phyloP scores from a whole-genome alignment of 148 eudicot genomes.

The Rhododendron molle region DNA sequence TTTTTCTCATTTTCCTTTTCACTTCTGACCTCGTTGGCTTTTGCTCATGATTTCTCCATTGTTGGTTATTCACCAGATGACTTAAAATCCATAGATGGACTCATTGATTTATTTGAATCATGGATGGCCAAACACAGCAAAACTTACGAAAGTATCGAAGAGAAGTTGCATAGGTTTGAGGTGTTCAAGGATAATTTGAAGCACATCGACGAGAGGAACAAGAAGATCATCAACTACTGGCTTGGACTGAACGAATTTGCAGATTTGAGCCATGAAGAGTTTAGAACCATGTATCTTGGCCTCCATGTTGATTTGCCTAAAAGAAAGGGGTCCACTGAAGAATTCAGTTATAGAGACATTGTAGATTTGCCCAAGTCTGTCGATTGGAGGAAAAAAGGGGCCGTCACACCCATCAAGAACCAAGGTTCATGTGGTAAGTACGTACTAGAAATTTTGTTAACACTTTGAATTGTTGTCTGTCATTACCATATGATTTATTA shows the following conservation, averaged over 20 bases:
- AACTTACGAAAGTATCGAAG: constrained; percentile 63
- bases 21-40: constrained; percentile 16
- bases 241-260: constrained; percentile 89
- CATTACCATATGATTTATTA: background rate
- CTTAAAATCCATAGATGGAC: constrained; percentile 47
- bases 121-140: constrained; percentile 84
- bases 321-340: constrained; percentile 38
- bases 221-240: constrained; percentile 70
- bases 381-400: constrained; percentile 90
- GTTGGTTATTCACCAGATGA: constrained; percentile 81
- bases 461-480: background rate
- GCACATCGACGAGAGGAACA: constrained; percentile 87
- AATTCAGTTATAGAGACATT: constrained; percentile 59
- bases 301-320: constrained; percentile 42
- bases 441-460: background rate
- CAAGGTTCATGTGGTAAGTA: constrained; percentile 89
- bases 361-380: constrained; percentile 67
- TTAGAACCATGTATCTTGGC: constrained; percentile 72
- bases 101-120: constrained; percentile 72
- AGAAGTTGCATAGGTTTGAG: constrained; percentile 89
- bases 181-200: constrained; percentile 84
- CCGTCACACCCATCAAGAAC: constrained; percentile 79
- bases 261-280: constrained; percentile 91
- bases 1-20: constrained; percentile 20
- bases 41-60: constrained; percentile 60